These are phyloP conservation scores for Coemansia sp. DNA, from an alignment of 371 early-diverging fungal species.

Conservation along the genomic window DNA sequence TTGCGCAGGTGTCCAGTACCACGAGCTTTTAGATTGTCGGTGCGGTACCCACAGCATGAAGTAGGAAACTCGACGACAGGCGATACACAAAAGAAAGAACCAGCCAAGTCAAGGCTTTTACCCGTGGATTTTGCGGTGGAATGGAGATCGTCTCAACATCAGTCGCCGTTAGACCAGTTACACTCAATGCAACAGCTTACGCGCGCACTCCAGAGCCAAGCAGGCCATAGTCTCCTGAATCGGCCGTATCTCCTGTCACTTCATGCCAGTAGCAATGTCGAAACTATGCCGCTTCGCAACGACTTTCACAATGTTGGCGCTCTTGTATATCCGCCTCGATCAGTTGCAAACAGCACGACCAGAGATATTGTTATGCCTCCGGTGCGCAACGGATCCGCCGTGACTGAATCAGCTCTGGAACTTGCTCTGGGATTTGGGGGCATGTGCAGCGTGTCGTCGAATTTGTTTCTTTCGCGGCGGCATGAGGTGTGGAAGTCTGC, in stretches of 20 bases:
- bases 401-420: constrained; percentile 4
- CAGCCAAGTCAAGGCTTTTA: neutral
- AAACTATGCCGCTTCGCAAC: constrained; percentile 28
- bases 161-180: constrained; percentile 35
- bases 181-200: constrained; percentile 18
- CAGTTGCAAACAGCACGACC: neutral
- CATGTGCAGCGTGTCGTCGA: constrained; percentile 25
- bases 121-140: constrained; percentile 6
- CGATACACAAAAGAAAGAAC: neutral
- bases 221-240: constrained; percentile 3
- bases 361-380: neutral
- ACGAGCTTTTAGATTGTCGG: constrained; percentile 4
- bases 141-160: neutral
- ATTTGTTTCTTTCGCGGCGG: constrained; percentile 23
- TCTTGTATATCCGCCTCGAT: constrained; percentile 14
- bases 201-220: constrained; percentile 10
- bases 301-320: constrained; percentile 37
- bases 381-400: neutral
- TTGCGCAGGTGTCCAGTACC: constrained; percentile 24
- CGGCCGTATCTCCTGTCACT: constrained; percentile 16
- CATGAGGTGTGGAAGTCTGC: constrained; percentile 21
- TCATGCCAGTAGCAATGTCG: constrained; percentile 9
- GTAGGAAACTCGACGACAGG: neutral
- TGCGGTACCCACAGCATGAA: neutral
- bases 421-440: constrained; percentile 29